Evolutionary conservation across 1,284 basidiomycete genomes (phyloP).

Genomic region (Ustilago shanxiensis): DNA sequence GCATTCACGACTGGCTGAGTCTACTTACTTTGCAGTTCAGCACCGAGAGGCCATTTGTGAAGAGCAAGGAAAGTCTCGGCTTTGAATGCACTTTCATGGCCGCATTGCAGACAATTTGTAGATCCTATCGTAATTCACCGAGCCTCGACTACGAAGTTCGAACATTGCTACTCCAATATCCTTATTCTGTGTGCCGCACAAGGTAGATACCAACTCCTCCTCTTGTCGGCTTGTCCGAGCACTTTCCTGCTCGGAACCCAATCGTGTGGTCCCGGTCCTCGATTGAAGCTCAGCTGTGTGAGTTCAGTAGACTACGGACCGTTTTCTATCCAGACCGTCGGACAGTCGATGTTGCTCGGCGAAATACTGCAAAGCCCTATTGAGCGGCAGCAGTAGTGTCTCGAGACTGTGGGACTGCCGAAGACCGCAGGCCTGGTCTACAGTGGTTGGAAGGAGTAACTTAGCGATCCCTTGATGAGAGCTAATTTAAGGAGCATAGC

Average conservation of each 20-base stretch:
- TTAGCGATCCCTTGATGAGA: no score
- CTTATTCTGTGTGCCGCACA: no score
- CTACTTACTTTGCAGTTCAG: no score
- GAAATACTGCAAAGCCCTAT: not conserved
- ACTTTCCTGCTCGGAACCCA: not conserved
- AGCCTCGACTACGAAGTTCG: not conserved
- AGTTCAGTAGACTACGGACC: not conserved
- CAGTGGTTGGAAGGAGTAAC: no score
- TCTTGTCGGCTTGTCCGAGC: constrained; percentile 1
- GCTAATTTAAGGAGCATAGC: no score
- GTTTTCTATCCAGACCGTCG: not conserved
- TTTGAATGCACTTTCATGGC: not conserved
- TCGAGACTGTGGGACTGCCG: not conserved
- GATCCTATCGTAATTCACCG: constrained; percentile 4
- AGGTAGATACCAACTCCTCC: no score
- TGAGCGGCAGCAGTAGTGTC: no score
- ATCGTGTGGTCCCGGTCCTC: not conserved
- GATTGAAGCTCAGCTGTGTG: not conserved
- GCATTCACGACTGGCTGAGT: no score
- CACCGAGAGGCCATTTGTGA: not conserved
- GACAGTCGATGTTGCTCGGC: not conserved
- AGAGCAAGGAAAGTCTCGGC: not conserved
- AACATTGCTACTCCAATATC: no score
- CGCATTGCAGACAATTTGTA: constrained; percentile 1
- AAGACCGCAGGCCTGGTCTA: no score